Evolutionary conservation across 202 grass and related monocot species (phyloP).

Genomic region (Sporobolus alterniflorus): DNA sequence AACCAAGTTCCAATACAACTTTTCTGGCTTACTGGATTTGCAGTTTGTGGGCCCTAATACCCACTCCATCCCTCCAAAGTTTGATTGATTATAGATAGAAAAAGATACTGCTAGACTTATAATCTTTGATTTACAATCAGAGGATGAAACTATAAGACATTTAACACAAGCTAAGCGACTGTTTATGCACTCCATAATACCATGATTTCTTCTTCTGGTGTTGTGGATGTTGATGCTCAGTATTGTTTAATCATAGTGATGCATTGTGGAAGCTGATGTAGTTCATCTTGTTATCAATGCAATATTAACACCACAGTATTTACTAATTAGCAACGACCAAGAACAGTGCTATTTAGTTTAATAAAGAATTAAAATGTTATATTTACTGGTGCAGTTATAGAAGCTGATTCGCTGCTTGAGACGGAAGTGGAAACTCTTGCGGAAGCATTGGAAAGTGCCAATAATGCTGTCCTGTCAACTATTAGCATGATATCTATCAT

Average conservation of each 20-base stretch:
- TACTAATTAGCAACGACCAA: conserved; percentile 22
- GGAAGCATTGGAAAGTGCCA: conserved; percentile 96
- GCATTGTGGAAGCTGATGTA: not conserved
- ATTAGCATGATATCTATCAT: conserved; percentile 88
- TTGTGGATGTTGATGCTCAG: not conserved
- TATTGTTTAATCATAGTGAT: conserved; percentile 3
- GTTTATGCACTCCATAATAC: conserved; percentile 1
- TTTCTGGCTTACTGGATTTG: not conserved
- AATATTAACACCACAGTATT: conserved; percentile 9
- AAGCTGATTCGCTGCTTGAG: conserved; percentile 91
- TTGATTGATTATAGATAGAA: conserved; percentile 12
- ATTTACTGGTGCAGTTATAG: conserved; percentile 64
- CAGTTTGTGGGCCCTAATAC: not conserved
- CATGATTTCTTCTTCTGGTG: conserved; percentile 4
- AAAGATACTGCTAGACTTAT: not conserved
- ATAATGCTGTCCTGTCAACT: conserved; percentile 86
- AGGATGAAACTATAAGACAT: not conserved
- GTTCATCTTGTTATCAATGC: conserved; percentile 3
- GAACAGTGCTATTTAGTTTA: conserved; percentile 22
- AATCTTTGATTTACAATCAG: not conserved
- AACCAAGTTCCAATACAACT: not conserved
- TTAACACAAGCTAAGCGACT: not conserved
- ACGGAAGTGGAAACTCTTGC: conserved; percentile 90
- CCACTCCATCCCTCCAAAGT: not conserved
- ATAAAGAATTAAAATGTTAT: conserved; percentile 1